Base-by-base conservation (phyloP, 495 filamentous ascomycete genomes). In the Hypoxylon cercidicola region DNA sequence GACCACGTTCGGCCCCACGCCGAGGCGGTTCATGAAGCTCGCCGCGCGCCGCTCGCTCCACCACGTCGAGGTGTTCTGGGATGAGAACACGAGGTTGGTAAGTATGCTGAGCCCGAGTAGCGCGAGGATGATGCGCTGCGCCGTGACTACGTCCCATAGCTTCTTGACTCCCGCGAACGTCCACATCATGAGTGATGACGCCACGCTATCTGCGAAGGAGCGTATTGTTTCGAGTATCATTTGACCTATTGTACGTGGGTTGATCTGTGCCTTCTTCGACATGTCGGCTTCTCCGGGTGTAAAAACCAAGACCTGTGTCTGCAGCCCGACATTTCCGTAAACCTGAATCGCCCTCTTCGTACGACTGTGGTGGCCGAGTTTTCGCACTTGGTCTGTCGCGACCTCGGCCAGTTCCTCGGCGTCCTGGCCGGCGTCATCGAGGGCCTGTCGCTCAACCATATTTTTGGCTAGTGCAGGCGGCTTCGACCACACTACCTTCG, bases 331-430 rank as follows among this genome's bases (percentile, higher is more conserved):
- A 53, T 89, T 84, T 47, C 95, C 95, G 73, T 97, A 99, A 18
- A 97, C 91, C 53, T 89, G 86, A 52, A 96, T 90, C 39, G 93
- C 93, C 63, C 94, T 91, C 77, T 93, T 94, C 41, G 93, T 97
- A 53, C 90, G 87, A 72, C 88, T 90, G 72, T 94, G 87, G 41
- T 87, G 82, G 69, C 93, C 89, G 0, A 98, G 85, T 68, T 87
- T 89, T 34, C 89, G 85, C 43, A 96, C 92, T 72, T 97, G 93
- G 62, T 97, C 93, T 16, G 88, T 88, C 23, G 93, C 88, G 9
- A 97, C 81, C 74, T 97, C 93, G 9, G 88, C 84, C 2, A 99
- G 83, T 75, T 97, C 93, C 55, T 91, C 82, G 0, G 93, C 92
- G 70, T 96, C 93, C 50, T 91, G 86, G 56, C 88, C 84, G 23